These are phyloP conservation scores for Cryptococcus sp. DNA, from an alignment of 1,284 basidiomycete species.

Conservation along the genomic window DNA sequence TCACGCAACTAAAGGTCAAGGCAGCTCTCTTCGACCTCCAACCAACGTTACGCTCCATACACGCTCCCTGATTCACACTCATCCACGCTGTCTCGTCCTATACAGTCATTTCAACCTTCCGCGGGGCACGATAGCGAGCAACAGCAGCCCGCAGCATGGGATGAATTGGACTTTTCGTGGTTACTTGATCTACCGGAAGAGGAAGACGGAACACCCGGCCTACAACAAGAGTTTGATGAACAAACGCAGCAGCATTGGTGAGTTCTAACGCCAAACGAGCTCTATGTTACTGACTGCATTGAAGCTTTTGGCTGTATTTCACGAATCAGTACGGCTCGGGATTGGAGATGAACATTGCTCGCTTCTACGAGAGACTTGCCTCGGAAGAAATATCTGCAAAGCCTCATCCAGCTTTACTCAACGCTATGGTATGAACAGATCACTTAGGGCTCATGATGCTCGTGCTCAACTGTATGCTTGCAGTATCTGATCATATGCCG, in stretches of 20 bases:
- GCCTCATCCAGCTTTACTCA: constrained; percentile 13
- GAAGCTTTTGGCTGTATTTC: constrained; percentile 20
- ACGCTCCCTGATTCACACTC: background rate
- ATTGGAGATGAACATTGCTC: constrained; percentile 16
- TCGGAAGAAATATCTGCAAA: background rate
- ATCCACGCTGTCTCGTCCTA: background rate
- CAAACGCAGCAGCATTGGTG: constrained; percentile 11
- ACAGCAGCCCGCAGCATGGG: constrained; percentile 3
- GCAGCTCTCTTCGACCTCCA: background rate
- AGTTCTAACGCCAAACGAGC: background rate
- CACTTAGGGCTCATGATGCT: background rate
- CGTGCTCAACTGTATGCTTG: background rate
- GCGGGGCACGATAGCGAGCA: background rate
- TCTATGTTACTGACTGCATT: background rate
- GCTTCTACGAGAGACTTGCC: constrained; percentile 17
- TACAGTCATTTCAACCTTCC: constrained; percentile 8
- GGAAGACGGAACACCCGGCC: background rate
- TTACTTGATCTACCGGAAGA: background rate
- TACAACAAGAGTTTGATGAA: constrained; percentile 6
- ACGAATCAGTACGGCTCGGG: constrained; percentile 9
- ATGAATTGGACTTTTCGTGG: constrained; percentile 17
- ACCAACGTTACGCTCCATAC: background rate
- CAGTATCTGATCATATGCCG: constrained; percentile 19
- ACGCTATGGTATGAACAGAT: constrained; percentile 14
- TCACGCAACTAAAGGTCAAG: background rate